phyloP scores from a whole-genome alignment of 2,329 filamentous ascomycete species.

The Epichloe glyceriae region DNA sequence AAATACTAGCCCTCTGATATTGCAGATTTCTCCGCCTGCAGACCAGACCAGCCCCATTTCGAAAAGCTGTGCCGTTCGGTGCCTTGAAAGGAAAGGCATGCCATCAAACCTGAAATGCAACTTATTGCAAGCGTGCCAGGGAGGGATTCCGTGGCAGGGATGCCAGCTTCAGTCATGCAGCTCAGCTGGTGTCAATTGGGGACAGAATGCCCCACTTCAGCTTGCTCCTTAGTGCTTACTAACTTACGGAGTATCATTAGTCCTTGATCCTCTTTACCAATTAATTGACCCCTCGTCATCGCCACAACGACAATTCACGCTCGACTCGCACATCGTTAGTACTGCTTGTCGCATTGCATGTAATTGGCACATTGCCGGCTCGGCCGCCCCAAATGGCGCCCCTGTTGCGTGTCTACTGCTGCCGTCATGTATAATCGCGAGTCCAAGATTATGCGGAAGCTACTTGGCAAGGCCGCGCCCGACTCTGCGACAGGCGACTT shows the following conservation, averaged over 20 bases:
- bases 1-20: neutral
- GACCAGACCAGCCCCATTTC: too few relatives aligned
- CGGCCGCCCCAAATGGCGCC: conserved; percentile 20
- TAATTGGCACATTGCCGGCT: neutral
- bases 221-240: neutral
- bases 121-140: too few relatives aligned
- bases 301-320: neutral
- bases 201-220: neutral
- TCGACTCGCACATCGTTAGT: neutral
- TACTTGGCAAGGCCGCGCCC: conserved; percentile 40
- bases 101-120: too few relatives aligned
- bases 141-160: too few relatives aligned
- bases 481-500: conserved; percentile 33
- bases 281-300: neutral
- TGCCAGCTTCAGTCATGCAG: neutral
- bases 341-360: neutral
- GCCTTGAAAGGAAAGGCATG: too few relatives aligned
- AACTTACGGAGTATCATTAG: too few relatives aligned
- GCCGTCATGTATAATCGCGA: conserved; percentile 37
- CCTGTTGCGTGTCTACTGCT: conserved; percentile 14
- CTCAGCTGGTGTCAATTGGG: neutral
- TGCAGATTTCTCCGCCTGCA: too few relatives aligned
- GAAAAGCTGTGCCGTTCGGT: too few relatives aligned
- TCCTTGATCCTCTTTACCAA: too few relatives aligned
- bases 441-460: conserved; percentile 46